Conservation (phyloP, 176 grass and related monocot species). For the Saccharum spontaneum region DNA sequence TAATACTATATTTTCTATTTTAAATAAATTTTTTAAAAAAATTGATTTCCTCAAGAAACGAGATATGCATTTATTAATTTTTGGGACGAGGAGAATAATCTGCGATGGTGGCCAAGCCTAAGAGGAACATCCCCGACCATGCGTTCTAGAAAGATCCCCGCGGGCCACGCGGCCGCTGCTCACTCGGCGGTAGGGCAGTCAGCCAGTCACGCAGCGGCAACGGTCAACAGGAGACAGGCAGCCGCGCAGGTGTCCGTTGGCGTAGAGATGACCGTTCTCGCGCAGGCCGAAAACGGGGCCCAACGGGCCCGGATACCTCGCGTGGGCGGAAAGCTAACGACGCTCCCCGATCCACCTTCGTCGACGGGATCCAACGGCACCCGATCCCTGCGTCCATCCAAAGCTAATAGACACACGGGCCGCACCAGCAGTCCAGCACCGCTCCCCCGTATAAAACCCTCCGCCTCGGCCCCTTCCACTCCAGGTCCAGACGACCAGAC, state of each 20-base stretch:
- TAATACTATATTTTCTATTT: no score
- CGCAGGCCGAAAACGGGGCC: neutral
- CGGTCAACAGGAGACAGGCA: slow-evolving; percentile 8
- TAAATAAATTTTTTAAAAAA: no score
- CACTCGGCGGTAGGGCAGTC: neutral
- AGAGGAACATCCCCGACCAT: no score
- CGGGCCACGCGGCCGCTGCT: neutral
- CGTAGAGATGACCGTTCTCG: neutral
- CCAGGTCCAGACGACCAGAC: neutral
- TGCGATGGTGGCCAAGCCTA: no score
- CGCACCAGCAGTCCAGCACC: neutral
- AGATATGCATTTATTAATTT: no score
- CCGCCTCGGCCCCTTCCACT: neutral
- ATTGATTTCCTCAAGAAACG: no score
- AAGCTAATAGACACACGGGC: slow-evolving; percentile 26
- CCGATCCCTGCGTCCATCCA: slow-evolving; percentile 38
- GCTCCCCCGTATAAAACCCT: neutral
- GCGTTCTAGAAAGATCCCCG: no score
- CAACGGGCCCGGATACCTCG: neutral
- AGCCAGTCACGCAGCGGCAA: neutral
- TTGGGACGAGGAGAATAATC: no score
- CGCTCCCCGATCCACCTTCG: neutral
- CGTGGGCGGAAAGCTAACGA: slow-evolving; percentile 30
- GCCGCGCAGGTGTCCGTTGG: slow-evolving; percentile 30
- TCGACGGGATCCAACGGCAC: slow-evolving; percentile 34